Percentiles rank a stretch among this genome's conserved stretches.
Conservation (phyloP, 108 stramenopile species). For the Ochromonas danica region DNA sequence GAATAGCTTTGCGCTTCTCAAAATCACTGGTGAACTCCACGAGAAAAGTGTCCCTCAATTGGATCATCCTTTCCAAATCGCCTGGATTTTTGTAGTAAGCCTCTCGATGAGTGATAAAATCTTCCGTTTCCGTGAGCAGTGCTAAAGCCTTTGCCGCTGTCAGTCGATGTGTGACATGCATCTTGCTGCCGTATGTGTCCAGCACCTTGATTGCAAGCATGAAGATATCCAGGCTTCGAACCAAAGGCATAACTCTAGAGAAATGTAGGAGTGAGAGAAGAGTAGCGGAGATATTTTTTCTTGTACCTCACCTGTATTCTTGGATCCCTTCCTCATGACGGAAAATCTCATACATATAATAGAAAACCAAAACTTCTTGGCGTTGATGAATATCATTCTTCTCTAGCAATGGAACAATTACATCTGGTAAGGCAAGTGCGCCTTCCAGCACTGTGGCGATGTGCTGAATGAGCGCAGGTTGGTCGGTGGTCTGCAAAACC, state of each 20-base stretch:
- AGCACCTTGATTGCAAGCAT: neutral
- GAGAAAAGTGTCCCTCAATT: neutral
- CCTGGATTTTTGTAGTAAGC: neutral
- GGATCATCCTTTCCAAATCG: neutral
- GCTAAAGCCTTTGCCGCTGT: neutral
- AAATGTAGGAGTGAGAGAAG: too few relatives aligned
- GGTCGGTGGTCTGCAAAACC: constrained; percentile 49
- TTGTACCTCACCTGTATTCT: constrained; percentile 30
- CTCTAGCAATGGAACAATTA: neutral
- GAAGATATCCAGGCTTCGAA: neutral
- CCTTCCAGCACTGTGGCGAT: constrained; percentile 21
- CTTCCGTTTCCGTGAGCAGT: constrained; percentile 9
- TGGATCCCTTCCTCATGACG: neutral
- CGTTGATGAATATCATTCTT: constrained; percentile 26
- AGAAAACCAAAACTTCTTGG: constrained; percentile 32
- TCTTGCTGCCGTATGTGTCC: neutral
- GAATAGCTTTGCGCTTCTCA: neutral
- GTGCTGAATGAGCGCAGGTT: constrained; percentile 35
- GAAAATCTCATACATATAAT: constrained; percentile 8
- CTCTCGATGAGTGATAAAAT: constrained; percentile 12
- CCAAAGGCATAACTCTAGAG: constrained; percentile 30
- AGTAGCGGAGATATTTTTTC: too few relatives aligned
- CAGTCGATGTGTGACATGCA: neutral
- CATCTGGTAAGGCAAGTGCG: neutral
- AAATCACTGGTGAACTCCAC: neutral